phyloP scores from a whole-genome alignment of 2,329 filamentous ascomycete genomes.

The Penicillium sp. region DNA sequence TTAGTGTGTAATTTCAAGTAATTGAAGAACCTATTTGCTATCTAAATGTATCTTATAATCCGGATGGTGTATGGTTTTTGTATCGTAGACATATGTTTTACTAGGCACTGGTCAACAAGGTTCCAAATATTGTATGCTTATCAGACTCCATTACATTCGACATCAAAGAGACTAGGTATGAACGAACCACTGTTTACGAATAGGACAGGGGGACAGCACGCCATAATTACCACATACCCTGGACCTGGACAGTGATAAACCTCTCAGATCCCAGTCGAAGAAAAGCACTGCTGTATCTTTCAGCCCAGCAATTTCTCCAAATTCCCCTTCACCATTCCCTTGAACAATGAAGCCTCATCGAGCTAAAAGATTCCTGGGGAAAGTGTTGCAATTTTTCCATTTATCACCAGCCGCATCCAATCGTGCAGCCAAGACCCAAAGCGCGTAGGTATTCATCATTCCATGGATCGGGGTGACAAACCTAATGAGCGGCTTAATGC shows the following conservation, averaged over 20 bases:
- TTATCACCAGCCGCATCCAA: background rate
- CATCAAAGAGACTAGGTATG: background rate
- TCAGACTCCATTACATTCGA: background rate
- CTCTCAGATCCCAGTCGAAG: background rate
- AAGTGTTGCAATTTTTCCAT: slow-evolving; percentile 11
- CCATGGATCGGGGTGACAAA: background rate
- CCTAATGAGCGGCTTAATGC: background rate
- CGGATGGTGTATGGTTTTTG: too few relatives aligned
- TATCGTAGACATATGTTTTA: background rate
- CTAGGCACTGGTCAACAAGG: background rate
- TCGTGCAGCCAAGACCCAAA: background rate
- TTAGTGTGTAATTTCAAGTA: too few relatives aligned
- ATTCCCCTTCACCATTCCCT: background rate
- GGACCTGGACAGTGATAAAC: background rate
- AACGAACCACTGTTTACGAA: background rate
- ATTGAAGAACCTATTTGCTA: too few relatives aligned
- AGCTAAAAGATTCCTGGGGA: slow-evolving; percentile 4
- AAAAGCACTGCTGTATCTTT: background rate
- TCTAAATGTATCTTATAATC: too few relatives aligned
- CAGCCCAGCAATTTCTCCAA: background rate
- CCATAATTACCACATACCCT: slow-evolving; percentile 4
- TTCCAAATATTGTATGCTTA: background rate
- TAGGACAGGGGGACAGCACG: background rate
- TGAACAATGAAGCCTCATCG: slow-evolving; percentile 3
- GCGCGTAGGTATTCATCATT: background rate